Evolutionary conservation across 805 yeast genomes (phyloP), one percentile per base, ranked within the genome.

Genomic region (Candida rishiriensis): DNA sequence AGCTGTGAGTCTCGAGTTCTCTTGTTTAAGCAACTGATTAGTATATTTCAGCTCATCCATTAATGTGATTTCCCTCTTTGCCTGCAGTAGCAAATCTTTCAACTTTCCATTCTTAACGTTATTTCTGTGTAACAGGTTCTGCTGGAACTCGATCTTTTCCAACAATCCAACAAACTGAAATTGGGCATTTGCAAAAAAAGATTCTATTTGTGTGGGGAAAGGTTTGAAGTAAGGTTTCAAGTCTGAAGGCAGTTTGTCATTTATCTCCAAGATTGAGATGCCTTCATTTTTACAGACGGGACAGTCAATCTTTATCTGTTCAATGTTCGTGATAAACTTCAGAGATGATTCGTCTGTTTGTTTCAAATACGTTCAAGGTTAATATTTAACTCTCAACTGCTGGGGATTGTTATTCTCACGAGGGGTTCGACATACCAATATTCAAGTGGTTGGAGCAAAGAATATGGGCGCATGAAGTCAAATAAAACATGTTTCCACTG

Each of bases 391-490:
- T n/a, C 10, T 29, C 31, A 10, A 10, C 12, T 29, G 12, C 12
- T 29, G 31, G 31, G 31, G 18, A 28, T n/a, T n/a, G n/a, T n/a
- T n/a, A n/a, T n/a, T n/a, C n/a, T n/a, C n/a, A n/a, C n/a, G n/a
- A 28, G 18, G 18, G 8, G 16, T 33, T 4, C 11, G 15, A 26
- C 46, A 26, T 31, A 49, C 53, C 41, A 21, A 43, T 41, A 18
- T 39, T 32, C 14, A 49, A 39, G 34, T 51, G 55, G 16, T 39
- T 36, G 12, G 47, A 36, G 14, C 55, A 51, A 6, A 51, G 34
- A 10, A 51, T 41, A 39, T 51, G 55, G 10, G 52, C 51, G 37
- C 55, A 51, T 1, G 55, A 51, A 2, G 53, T 51, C 26, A 51
- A 31, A 38, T 41, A 49, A 12, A 41, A 42, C 17, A 15, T 32